phyloP scores from a whole-genome alignment of 495 filamentous ascomycete genomes.

The Penicillium odoratum region DNA sequence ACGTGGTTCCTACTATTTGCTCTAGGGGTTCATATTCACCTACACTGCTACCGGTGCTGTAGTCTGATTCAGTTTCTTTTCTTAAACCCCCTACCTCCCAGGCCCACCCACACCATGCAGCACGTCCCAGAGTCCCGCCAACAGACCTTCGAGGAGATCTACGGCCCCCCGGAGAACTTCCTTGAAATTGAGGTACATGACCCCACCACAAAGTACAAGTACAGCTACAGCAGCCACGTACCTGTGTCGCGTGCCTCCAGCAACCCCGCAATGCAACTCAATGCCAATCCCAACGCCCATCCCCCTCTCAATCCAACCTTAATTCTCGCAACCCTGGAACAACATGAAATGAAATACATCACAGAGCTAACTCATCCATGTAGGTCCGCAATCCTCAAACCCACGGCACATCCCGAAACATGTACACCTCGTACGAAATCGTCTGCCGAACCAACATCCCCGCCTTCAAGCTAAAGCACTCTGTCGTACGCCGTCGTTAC shows the following conservation, averaged over 20 bases:
- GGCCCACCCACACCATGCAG: constrained; percentile 59
- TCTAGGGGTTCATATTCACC: neutral
- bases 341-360: no score
- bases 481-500: constrained; percentile 86
- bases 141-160: constrained; percentile 98
- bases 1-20: constrained; percentile 3
- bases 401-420: constrained; percentile 87
- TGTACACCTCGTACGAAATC: constrained; percentile 99
- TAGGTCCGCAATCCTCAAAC: constrained; percentile 95
- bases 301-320: neutral
- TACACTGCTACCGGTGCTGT: neutral
- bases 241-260: constrained; percentile 16
- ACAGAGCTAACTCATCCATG: neutral
- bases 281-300: neutral
- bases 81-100: neutral
- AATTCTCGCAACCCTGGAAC: neutral
- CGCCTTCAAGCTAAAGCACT: constrained; percentile 90
- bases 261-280: constrained; percentile 4
- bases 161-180: constrained; percentile 97
- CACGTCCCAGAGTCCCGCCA: constrained; percentile 80
- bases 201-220: neutral
- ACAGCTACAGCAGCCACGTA: neutral
- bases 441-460: constrained; percentile 97
- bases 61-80: neutral
- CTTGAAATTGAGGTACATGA: constrained; percentile 86